Conservation (phyloP, 2,329 filamentous ascomycete genomes). For the Rhynchosporium secalis region DNA sequence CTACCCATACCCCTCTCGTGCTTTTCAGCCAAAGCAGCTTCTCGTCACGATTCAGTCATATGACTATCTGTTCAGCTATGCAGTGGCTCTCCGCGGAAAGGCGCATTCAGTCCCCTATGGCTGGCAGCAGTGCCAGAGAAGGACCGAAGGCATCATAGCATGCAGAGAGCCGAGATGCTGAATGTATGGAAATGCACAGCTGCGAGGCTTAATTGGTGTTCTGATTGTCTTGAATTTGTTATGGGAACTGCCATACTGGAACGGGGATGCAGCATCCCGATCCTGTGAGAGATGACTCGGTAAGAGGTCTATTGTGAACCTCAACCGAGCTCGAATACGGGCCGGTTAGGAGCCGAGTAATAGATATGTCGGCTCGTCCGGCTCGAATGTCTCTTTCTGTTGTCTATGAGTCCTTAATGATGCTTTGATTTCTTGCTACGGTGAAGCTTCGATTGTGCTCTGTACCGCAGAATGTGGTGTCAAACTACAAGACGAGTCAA, state of each 20-base stretch:
- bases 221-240: background rate
- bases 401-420: background rate
- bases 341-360: background rate
- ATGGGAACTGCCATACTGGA: background rate
- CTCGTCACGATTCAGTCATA: slow-evolving; percentile 8
- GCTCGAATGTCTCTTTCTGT: background rate
- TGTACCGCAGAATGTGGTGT: no score
- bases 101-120: no score
- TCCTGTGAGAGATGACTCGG: background rate
- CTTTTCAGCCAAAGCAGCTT: background rate
- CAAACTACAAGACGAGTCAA: no score
- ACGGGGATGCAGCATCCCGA: background rate
- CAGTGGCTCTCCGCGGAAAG: no score
- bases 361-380: background rate
- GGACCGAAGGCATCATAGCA: slow-evolving; percentile 21
- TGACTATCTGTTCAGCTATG: background rate
- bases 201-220: slow-evolving; percentile 7
- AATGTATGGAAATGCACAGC: slow-evolving; percentile 21
- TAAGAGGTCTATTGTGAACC: background rate
- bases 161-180: slow-evolving; percentile 18
- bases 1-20: background rate
- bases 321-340: background rate
- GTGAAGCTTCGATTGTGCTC: no score
- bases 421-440: background rate
- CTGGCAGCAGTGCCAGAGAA: slow-evolving; percentile 17